Evolutionary conservation across 305 asterid species (phyloP).

Genomic region (Rubia peregrina): DNA sequence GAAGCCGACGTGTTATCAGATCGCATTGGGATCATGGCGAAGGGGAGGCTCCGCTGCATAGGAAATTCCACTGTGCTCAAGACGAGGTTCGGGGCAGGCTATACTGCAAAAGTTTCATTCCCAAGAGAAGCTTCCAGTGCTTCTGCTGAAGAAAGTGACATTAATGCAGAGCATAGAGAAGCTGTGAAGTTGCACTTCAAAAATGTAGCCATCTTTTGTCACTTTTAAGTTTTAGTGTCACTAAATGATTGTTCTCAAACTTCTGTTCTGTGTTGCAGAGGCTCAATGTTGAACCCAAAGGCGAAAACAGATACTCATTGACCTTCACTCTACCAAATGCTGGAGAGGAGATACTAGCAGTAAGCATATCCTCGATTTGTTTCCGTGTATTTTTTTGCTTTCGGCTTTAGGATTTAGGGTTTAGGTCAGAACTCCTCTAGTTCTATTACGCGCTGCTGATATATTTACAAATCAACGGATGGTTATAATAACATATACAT

Average conservation of each 20-base stretch:
- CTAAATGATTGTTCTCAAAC: conserved; percentile 8
- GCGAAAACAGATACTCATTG: conserved; percentile 63
- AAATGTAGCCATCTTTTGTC: conserved; percentile 34
- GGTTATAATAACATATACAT: too few species aligned
- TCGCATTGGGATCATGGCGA: conserved; percentile 93
- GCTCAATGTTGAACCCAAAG: conserved; percentile 61
- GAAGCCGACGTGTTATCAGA: conserved; percentile 96
- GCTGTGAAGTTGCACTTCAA: conserved; percentile 73
- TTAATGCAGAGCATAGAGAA: conserved; percentile 32
- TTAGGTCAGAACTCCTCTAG: neutral
- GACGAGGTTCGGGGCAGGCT: conserved; percentile 80
- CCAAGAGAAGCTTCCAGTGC: conserved; percentile 34
- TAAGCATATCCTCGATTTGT: conserved; percentile 19
- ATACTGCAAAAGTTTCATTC: conserved; percentile 65
- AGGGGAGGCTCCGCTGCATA: conserved; percentile 93
- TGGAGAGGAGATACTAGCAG: conserved; percentile 74
- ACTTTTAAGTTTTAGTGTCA: neutral
- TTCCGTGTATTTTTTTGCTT: neutral
- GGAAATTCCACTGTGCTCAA: conserved; percentile 89
- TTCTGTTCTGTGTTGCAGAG: conserved; percentile 36
- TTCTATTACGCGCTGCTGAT: neutral
- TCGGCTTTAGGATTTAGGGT: neutral
- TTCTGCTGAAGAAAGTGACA: conserved; percentile 31
- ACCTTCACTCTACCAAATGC: conserved; percentile 76
- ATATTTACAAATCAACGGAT: too few species aligned